Conservation (phyloP, 176 grass and related monocot genomes). For the Paspalum notatum region DNA sequence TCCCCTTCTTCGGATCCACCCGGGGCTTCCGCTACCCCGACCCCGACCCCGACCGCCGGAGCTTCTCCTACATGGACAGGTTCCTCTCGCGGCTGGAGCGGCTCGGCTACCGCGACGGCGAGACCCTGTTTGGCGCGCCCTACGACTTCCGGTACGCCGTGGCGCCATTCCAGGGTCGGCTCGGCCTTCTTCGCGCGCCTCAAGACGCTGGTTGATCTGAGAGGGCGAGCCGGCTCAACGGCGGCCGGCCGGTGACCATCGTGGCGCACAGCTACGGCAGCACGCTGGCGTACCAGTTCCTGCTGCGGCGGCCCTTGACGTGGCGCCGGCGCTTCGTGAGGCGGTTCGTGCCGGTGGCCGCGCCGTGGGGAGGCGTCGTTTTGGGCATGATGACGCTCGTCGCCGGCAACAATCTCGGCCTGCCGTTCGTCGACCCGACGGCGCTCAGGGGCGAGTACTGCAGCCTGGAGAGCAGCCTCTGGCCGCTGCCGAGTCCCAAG, state of each 20-base stretch:
- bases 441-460: conserved; percentile 30
- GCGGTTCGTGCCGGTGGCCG: conserved; percentile 42
- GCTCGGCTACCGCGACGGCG: conserved; percentile 49
- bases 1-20: conserved; percentile 55
- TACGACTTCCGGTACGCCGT: conserved; percentile 68
- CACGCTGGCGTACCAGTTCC: conserved; percentile 52
- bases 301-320: background rate
- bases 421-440: conserved; percentile 50
- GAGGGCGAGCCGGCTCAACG: conserved; percentile 21
- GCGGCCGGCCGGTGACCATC: conserved; percentile 40
- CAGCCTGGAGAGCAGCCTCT: conserved; percentile 50
- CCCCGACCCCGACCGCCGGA: conserved; percentile 33
- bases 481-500: conserved; percentile 42
- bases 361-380: conserved; percentile 53
- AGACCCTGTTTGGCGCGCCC: conserved; percentile 57
- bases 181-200: conserved; percentile 45
- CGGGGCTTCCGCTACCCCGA: conserved; percentile 19
- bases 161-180: conserved; percentile 30
- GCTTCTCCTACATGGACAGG: conserved; percentile 44
- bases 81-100: conserved; percentile 41
- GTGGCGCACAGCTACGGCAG: conserved; percentile 59
- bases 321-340: conserved; percentile 48
- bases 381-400: conserved; percentile 40
- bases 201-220: conserved; percentile 44
- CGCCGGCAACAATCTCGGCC: conserved; percentile 38